Base-by-base conservation (phyloP, 2,329 filamentous ascomycete species). In the Aureobasidium sp. region DNA sequence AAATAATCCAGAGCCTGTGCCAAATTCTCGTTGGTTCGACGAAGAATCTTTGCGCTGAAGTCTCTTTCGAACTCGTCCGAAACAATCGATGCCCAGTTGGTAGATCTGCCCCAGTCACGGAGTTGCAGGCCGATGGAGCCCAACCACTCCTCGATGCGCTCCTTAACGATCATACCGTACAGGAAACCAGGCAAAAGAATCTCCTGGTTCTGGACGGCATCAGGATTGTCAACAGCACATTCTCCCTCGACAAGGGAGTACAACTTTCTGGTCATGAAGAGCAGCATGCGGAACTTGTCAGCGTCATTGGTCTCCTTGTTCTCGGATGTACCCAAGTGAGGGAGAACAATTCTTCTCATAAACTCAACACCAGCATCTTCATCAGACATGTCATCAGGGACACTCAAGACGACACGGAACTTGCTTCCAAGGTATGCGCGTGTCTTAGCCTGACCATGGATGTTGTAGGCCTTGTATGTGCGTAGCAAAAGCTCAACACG, bases 241-340 rank as follows among this genome's bases (percentile, higher is more conserved):
- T 97, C 93, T 62, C 93, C 92, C 64, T 92, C 92, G 9, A 94
- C 93, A 53, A 99, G 81, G 15, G 92, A 85, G 71, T 99, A 99
- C 36, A 99, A 84, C 75, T 99, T 99, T 66, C 93, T 84, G 69
- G 92, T 89, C 92, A 97, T 97, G 77, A 97, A 95, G 47, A 97
- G 80, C 48, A 97, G 79, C 84, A 96, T 86, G 68, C 89, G 88
- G 78, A 96, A 97, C 76, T 99, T 99, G 79, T 97, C 92, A 48
- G 82, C 82, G 70, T 97, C 88, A 75, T 97, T 89, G 61, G 85
- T 81, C 65, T 92, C 88, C 0, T 89, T 93, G 37, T 96, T 91
- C 66, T 94, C 82, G 66, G 89, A 82, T 68, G 91, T 92, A 62
- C 93, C 93, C 20, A 99, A 81, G 77, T 99, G 93, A 27, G 96